Evolutionary conservation across 768 basidiomycete genomes (phyloP).

Genomic region (Pulveroboletus sp.): DNA sequence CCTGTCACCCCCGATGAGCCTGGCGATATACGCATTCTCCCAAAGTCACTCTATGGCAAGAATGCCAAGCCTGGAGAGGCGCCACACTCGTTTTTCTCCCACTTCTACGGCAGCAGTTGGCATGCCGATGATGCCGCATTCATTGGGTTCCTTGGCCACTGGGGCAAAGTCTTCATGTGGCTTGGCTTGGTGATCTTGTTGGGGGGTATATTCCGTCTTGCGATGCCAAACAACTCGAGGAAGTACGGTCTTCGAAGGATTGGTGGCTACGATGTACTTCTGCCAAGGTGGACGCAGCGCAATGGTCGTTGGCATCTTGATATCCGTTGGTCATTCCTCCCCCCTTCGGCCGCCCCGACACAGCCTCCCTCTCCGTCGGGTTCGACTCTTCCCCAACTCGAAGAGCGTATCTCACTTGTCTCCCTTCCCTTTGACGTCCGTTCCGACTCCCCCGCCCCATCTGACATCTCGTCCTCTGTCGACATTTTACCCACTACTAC

Average conservation of each 20-base stretch:
- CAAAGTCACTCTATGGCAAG: conserved; percentile 97
- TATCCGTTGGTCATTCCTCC: conserved; percentile 50
- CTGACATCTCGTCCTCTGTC: conserved; percentile 41
- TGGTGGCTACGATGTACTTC: conserved; percentile 71
- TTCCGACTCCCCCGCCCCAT: conserved; percentile 51
- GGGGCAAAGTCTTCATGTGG: conserved; percentile 89
- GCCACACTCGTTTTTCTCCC: conserved; percentile 91
- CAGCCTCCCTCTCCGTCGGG: conserved; percentile 45
- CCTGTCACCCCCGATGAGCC: conserved; percentile 47
- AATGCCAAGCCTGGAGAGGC: conserved; percentile 81
- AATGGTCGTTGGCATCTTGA: conserved; percentile 74
- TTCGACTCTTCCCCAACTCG: conserved; percentile 44
- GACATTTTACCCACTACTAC: conserved; percentile 41
- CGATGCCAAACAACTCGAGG: conserved; percentile 54
- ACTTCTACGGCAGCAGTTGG: conserved; percentile 98
- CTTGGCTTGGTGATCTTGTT: conserved; percentile 69
- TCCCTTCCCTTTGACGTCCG: conserved; percentile 60
- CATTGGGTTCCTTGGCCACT: conserved; percentile 83
- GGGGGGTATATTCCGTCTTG: conserved; percentile 56
- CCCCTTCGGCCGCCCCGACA: conserved; percentile 37
- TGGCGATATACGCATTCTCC: conserved; percentile 82
- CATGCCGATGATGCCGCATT: conserved; percentile 98
- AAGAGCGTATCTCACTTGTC: conserved; percentile 48
- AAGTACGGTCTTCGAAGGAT: conserved; percentile 56
- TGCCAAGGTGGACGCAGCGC: conserved; percentile 68